phyloP scores from a whole-genome alignment of 2,329 filamentous ascomycete species.

The Aspergillus hortae region DNA sequence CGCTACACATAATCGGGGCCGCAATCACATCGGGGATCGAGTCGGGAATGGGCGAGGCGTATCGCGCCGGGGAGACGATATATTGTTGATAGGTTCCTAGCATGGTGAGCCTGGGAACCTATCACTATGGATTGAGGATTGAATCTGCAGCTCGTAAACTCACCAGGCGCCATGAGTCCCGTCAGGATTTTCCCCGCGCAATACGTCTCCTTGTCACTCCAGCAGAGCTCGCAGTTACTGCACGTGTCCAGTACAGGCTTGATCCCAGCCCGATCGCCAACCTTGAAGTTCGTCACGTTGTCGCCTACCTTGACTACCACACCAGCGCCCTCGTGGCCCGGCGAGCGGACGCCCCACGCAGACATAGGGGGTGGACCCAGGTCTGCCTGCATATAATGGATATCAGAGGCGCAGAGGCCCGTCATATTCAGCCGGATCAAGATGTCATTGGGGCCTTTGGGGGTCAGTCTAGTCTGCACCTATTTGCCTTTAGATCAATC shows the following conservation, averaged over 20 bases:
- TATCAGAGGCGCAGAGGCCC: conserved; percentile 56
- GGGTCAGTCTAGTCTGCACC: background rate
- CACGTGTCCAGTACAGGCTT: conserved; percentile 53
- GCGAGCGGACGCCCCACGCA: conserved; percentile 41
- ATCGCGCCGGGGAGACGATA: conserved; percentile 52
- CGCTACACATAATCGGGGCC: conserved; percentile 59
- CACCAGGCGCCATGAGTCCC: conserved; percentile 44
- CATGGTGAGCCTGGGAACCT: background rate
- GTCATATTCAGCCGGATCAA: conserved; percentile 57
- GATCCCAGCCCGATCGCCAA: conserved; percentile 53
- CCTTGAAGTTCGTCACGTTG: conserved; percentile 51
- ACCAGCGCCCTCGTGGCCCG: conserved; percentile 57
- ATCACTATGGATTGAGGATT: background rate
- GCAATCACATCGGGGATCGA: conserved; percentile 54
- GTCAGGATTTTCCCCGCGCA: conserved; percentile 20
- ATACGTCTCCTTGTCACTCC: conserved; percentile 52
- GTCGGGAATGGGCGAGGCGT: conserved; percentile 54
- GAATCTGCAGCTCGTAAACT: too few species aligned
- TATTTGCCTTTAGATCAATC: background rate
- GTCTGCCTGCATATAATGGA: conserved; percentile 57
- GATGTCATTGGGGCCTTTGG: conserved; percentile 50
- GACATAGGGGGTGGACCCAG: conserved; percentile 49
- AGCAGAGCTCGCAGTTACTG: conserved; percentile 50
- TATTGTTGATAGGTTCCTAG: conserved; percentile 59
- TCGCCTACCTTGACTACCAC: conserved; percentile 55